Conservation (phyloP, 352 stramenopile genomes). For the Pythium coloratum region DNA sequence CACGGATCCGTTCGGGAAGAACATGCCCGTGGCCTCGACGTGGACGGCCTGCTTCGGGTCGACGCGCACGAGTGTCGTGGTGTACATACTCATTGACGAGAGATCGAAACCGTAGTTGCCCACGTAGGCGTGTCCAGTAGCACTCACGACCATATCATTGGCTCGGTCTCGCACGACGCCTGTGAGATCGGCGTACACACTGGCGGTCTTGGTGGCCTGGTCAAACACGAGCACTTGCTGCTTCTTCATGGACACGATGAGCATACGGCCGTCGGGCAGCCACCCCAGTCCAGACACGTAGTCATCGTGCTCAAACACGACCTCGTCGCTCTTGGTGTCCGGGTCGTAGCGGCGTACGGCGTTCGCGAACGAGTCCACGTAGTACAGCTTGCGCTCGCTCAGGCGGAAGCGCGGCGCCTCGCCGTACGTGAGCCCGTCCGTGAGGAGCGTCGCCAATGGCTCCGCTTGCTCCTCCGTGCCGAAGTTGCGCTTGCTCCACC, state of each 20-base stretch:
- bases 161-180: constrained; percentile 42
- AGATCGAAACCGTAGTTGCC: constrained; percentile 66
- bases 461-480: neutral
- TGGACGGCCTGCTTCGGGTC: constrained; percentile 40
- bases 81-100: constrained; percentile 28
- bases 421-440: constrained; percentile 4
- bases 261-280: constrained; percentile 54
- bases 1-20: constrained; percentile 72
- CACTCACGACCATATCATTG: constrained; percentile 66
- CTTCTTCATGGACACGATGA: constrained; percentile 60
- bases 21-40: constrained; percentile 51
- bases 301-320: constrained; percentile 12
- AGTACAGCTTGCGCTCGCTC: constrained; percentile 12
- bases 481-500: constrained; percentile 9
- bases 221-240: constrained; percentile 46
- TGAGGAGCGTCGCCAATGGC: neutral
- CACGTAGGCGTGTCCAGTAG: constrained; percentile 44
- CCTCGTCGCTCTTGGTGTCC: constrained; percentile 5
- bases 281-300: constrained; percentile 38
- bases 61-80: constrained; percentile 62
- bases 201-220: constrained; percentile 26
- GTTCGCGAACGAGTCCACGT: constrained; percentile 10
- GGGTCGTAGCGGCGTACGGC: constrained; percentile 9
- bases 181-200: constrained; percentile 53
- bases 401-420: constrained; percentile 13